phyloP scores from a whole-genome alignment of 257 asterid species.

The Ilex asprella region DNA sequence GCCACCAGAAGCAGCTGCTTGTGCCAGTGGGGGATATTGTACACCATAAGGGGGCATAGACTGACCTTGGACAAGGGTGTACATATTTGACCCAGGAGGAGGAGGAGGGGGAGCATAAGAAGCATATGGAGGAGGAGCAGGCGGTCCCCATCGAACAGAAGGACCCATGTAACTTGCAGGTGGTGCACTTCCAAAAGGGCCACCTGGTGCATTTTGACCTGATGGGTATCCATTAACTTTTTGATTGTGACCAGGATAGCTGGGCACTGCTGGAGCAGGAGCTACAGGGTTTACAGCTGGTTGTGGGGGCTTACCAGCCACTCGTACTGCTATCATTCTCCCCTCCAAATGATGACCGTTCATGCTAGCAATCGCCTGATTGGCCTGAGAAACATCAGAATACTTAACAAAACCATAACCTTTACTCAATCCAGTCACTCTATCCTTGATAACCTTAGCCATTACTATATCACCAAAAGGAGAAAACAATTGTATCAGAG shows the following conservation, averaged over 20 bases:
- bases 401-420: conserved; percentile 33
- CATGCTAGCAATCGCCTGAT: conserved; percentile 25
- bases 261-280: background rate
- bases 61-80: background rate
- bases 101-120: background rate
- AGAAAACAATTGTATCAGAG: conserved; percentile 24
- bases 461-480: conserved; percentile 26
- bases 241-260: background rate
- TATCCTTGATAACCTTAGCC: conserved; percentile 21
- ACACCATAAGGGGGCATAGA: background rate
- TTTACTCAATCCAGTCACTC: conserved; percentile 22
- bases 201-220: background rate
- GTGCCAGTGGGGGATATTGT: background rate
- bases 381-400: conserved; percentile 18
- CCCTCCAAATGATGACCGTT: conserved; percentile 28
- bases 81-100: background rate
- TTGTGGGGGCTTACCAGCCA: conserved; percentile 18
- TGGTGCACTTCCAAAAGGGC: background rate
- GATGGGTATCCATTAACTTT: background rate
- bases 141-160: background rate
- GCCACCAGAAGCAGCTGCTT: background rate
- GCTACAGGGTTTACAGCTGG: background rate
- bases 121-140: background rate
- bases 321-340: conserved; percentile 22
- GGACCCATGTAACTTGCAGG: background rate